Evolutionary conservation across 1,139 yeast species (phyloP).

Genomic region (Ashbya aceris): DNA sequence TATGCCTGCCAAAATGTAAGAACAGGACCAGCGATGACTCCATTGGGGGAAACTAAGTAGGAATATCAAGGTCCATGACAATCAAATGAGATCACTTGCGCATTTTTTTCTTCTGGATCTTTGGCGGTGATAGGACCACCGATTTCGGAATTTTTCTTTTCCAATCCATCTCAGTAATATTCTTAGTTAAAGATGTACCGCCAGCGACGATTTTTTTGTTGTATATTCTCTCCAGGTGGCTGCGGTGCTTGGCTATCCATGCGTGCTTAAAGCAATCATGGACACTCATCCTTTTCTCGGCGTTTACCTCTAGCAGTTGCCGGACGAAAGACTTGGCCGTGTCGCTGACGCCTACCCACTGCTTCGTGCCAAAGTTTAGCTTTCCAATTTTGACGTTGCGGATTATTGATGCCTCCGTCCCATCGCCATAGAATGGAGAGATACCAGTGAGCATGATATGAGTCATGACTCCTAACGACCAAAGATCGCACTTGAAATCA

Average conservation of each 20-base stretch:
- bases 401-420: constrained; percentile 32
- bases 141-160: constrained; percentile 21
- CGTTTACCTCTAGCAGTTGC: constrained; percentile 35
- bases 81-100: background rate
- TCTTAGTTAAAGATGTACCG: constrained; percentile 4
- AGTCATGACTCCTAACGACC: constrained; percentile 57
- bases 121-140: constrained; percentile 15
- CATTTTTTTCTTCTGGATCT: constrained; percentile 12
- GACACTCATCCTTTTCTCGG: constrained; percentile 32
- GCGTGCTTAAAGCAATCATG: constrained; percentile 34
- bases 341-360: constrained; percentile 36
- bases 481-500: constrained; percentile 49
- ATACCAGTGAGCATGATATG: constrained; percentile 50
- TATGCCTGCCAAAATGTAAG: too few species aligned
- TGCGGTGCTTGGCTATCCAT: constrained; percentile 38
- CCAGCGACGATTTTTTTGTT: constrained; percentile 20
- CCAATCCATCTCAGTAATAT: constrained; percentile 9
- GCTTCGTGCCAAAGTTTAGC: constrained; percentile 33
- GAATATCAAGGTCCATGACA: too few species aligned
- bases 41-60: too few species aligned
- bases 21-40: too few species aligned
- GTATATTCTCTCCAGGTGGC: constrained; percentile 26
- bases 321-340: constrained; percentile 39
- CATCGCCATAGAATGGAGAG: constrained; percentile 50
- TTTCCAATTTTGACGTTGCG: constrained; percentile 34